Percentiles rank a stretch among this genome's conserved stretches.
Conservation (phyloP, 2,329 filamentous ascomycete genomes). For the Trichoderma afroharzianum region DNA sequence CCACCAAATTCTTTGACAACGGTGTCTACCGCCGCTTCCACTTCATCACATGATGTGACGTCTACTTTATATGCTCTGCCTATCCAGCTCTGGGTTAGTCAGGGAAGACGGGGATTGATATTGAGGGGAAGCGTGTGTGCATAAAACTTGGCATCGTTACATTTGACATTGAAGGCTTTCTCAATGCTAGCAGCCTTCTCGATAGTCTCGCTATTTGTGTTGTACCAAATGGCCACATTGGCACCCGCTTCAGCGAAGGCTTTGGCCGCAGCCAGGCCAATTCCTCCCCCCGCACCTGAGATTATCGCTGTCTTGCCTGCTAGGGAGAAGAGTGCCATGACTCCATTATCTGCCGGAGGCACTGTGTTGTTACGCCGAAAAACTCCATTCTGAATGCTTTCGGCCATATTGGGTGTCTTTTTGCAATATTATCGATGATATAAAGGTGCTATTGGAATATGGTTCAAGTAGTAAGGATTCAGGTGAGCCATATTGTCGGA, state of each 20-base stretch:
- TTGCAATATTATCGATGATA: background rate
- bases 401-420: background rate
- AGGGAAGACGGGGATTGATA: background rate
- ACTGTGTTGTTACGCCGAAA: background rate
- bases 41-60: constrained; percentile 21
- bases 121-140: background rate
- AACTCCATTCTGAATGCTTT: constrained; percentile 1
- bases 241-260: constrained; percentile 1
- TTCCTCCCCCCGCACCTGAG: constrained; percentile 3
- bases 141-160: background rate
- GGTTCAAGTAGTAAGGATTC: background rate
- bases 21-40: constrained; percentile 29
- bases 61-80: constrained; percentile 21
- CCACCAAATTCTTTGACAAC: constrained; percentile 30
- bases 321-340: background rate
- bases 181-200: background rate
- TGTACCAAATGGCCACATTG: constrained; percentile 4
- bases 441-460: background rate
- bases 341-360: background rate
- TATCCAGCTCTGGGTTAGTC: background rate
- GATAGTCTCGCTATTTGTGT: background rate
- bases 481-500: background rate
- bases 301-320: background rate
- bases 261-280: background rate
- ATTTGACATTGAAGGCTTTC: background rate